A percentile compares a stretch with the other conserved stretches of the same genome.
Conservation (phyloP, 257 asterid genomes). For the Paulownia fortunei region DNA sequence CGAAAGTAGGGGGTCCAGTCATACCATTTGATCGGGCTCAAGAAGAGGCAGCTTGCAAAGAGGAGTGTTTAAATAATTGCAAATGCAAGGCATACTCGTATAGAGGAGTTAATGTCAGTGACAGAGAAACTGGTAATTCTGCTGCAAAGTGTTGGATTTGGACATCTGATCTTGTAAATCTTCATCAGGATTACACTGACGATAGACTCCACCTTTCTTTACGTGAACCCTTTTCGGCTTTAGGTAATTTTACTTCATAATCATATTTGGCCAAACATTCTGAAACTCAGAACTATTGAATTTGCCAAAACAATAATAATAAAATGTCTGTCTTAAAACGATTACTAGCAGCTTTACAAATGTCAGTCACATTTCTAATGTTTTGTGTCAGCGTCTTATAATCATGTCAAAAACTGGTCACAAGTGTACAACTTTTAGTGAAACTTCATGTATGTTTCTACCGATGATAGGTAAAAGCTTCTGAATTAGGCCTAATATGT, state of each 20-base stretch:
- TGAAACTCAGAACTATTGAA: too few relatives aligned
- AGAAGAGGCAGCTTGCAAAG: slow-evolving; percentile 22
- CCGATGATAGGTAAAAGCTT: too few relatives aligned
- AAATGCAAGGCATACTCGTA: slow-evolving; percentile 38
- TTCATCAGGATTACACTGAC: slow-evolving; percentile 12
- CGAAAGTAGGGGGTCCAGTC: not conserved
- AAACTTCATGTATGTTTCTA: too few relatives aligned
- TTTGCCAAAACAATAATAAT: not conserved
- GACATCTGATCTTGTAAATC: slow-evolving; percentile 26
- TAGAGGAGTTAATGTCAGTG: not conserved
- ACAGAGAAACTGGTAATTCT: not conserved
- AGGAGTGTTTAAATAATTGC: slow-evolving; percentile 33
- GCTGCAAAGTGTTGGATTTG: slow-evolving; percentile 33
- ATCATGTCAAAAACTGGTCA: too few relatives aligned
- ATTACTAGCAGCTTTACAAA: not conserved
- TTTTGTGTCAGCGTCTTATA: not conserved
- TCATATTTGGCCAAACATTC: not conserved
- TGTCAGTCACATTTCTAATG: not conserved
- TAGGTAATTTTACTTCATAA: slow-evolving; percentile 34
- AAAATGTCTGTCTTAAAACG: not conserved
- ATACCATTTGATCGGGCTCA: not conserved
- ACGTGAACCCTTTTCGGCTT: slow-evolving; percentile 18
- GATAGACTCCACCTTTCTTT: slow-evolving; percentile 21
- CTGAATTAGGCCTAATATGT: too few relatives aligned
- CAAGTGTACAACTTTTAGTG: too few relatives aligned